Conservation (phyloP, 768 basidiomycete species). For the Kwoniella sp. region DNA sequence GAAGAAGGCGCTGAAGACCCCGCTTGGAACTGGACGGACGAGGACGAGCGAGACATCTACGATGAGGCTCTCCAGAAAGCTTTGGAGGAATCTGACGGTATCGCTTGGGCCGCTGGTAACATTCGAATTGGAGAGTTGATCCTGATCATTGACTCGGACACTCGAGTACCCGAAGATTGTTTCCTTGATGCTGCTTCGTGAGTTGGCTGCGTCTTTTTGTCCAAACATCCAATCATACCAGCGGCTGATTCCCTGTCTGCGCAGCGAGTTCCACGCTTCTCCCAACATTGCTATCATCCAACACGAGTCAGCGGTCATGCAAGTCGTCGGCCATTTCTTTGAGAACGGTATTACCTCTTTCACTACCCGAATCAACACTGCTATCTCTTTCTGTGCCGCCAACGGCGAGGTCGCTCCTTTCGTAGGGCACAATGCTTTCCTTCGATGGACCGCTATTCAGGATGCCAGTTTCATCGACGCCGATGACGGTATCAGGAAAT, state of each 20-base stretch:
- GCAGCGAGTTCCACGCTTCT: slow-evolving; percentile 73
- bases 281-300: slow-evolving; percentile 79
- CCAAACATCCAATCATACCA: too few species aligned
- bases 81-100: slow-evolving; percentile 65
- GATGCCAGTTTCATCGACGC: slow-evolving; percentile 73
- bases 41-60: slow-evolving; percentile 67
- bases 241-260: slow-evolving; percentile 7
- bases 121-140: slow-evolving; percentile 68
- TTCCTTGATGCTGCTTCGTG: slow-evolving; percentile 75
- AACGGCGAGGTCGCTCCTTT: slow-evolving; percentile 46
- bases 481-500: slow-evolving; percentile 67
- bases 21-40: slow-evolving; percentile 62
- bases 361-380: slow-evolving; percentile 74
- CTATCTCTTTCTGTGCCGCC: slow-evolving; percentile 54
- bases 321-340: slow-evolving; percentile 63
- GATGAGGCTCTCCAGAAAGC: slow-evolving; percentile 73
- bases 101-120: slow-evolving; percentile 72
- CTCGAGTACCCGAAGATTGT: slow-evolving; percentile 80
- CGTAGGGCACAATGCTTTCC: slow-evolving; percentile 65
- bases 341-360: slow-evolving; percentile 60
- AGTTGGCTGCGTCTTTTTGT: slow-evolving; percentile 5
- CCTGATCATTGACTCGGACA: slow-evolving; percentile 79
- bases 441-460: slow-evolving; percentile 85
- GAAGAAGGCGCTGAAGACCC: slow-evolving; percentile 26
- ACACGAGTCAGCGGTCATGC: slow-evolving; percentile 50